Conservation (phyloP, 768 basidiomycete species). For the Cystobasidium ongulense region DNA sequence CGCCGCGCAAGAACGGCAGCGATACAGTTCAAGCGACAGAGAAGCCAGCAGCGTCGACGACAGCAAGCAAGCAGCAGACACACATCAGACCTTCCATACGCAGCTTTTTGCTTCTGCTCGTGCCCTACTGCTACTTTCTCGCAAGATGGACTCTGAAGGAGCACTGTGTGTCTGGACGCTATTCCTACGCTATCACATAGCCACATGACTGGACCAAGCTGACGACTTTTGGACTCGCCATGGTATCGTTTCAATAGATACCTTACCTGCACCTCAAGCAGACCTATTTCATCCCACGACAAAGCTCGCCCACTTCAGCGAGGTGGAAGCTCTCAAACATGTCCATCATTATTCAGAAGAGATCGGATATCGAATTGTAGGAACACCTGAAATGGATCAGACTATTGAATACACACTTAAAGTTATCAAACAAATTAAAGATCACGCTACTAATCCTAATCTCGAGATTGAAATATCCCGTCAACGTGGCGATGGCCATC, state of each 20-base stretch:
- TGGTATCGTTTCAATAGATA: not conserved
- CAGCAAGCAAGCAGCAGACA: not conserved
- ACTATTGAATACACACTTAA: slow-evolving; percentile 75
- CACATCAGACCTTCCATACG: not conserved
- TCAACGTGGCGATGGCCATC: slow-evolving; percentile 48
- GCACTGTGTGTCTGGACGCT: not conserved
- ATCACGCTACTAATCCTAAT: slow-evolving; percentile 50
- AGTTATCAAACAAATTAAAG: slow-evolving; percentile 57
- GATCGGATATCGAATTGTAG: slow-evolving; percentile 84
- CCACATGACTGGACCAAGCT: not conserved
- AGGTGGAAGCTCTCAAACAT: slow-evolving; percentile 35
- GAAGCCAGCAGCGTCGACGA: not conserved
- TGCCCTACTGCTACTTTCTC: slow-evolving; percentile 1
- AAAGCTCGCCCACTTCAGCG: slow-evolving; percentile 36
- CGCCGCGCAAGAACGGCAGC: no score
- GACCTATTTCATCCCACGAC: not conserved
- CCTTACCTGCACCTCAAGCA: slow-evolving; percentile 2
- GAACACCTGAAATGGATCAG: slow-evolving; percentile 74
- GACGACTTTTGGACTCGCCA: not conserved
- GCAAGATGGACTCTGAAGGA: not conserved
- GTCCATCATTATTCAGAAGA: slow-evolving; percentile 51
- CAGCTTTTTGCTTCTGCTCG: not conserved
- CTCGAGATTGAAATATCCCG: slow-evolving; percentile 81
- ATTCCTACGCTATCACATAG: not conserved
- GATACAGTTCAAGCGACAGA: no score